phyloP scores from a whole-genome alignment of 2,329 filamentous ascomycete species.

The Beauveria australis region DNA sequence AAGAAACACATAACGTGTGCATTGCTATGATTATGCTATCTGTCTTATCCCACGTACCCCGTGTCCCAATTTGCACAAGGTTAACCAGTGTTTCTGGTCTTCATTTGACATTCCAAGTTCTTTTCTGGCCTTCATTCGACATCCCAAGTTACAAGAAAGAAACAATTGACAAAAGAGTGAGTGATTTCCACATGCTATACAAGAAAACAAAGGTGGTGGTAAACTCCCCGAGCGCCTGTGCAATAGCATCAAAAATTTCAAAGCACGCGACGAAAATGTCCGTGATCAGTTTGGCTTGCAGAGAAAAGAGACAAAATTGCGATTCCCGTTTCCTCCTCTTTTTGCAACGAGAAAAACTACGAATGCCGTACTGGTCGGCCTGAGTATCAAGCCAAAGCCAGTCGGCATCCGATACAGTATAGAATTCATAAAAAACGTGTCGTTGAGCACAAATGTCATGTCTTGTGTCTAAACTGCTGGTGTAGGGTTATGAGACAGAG shows the following conservation, averaged over 20 bases:
- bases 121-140: not conserved
- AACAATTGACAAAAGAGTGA: not conserved
- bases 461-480: not conserved
- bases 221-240: slow-evolving; percentile 6
- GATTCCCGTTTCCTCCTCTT: not conserved
- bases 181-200: slow-evolving; percentile 4
- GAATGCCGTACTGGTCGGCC: not conserved
- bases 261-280: not conserved
- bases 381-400: not conserved
- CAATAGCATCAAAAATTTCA: not conserved
- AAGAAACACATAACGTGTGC: not conserved
- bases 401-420: slow-evolving; percentile 5
- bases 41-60: not conserved
- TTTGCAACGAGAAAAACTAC: not conserved
- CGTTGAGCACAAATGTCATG: not conserved
- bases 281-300: not conserved
- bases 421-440: slow-evolving; percentile 10
- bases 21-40: slow-evolving; percentile 9
- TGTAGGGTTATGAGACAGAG: not conserved
- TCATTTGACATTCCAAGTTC: not conserved
- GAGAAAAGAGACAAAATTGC: not conserved
- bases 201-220: not conserved
- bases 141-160: not conserved
- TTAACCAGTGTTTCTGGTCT: not conserved
- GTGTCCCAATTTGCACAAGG: not conserved